Evolutionary conservation across 169 alveolate genomes (phyloP).

Genomic region (Cryptosporidium ubiquitum): DNA sequence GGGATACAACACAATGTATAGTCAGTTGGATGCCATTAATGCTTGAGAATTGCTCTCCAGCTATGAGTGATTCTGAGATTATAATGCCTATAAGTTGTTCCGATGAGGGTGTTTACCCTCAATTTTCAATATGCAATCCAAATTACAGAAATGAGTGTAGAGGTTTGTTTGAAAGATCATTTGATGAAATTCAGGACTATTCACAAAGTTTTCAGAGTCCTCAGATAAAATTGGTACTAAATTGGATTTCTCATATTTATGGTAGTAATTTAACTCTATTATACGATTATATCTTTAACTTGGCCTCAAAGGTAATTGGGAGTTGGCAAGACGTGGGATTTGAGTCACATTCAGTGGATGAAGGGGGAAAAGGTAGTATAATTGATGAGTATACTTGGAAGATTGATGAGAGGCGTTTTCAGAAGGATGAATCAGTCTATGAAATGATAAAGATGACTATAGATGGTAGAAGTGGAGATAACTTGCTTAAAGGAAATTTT

Average conservation of each 20-base stretch:
- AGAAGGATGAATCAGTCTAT: slow-evolving; percentile 56
- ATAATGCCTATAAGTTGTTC: slow-evolving; percentile 66
- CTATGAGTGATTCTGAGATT: slow-evolving; percentile 9
- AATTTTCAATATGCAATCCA: slow-evolving; percentile 45
- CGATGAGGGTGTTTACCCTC: slow-evolving; percentile 67
- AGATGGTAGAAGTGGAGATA: slow-evolving; percentile 1
- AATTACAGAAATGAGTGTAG: slow-evolving; percentile 44
- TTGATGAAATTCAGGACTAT: neutral
- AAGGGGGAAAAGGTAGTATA: neutral
- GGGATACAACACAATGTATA: slow-evolving; percentile 63
- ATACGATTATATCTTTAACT: slow-evolving; percentile 39
- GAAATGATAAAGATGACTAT: slow-evolving; percentile 57
- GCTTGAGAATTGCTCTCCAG: slow-evolving; percentile 41
- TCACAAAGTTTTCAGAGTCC: slow-evolving; percentile 25
- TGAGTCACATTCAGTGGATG: neutral
- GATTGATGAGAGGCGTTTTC: slow-evolving; percentile 26
- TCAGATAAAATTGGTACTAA: slow-evolving; percentile 30
- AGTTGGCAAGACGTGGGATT: slow-evolving; percentile 17
- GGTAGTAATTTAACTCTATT: slow-evolving; percentile 53
- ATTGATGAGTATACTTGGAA: slow-evolving; percentile 55
- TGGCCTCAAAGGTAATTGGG: slow-evolving; percentile 56
- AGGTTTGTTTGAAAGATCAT: slow-evolving; percentile 1
- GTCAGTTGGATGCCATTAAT: slow-evolving; percentile 68
- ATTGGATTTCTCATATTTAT: slow-evolving; percentile 60
- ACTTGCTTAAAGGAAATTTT: neutral